Percentiles rank a stretch among this genome's conserved stretches.
These are phyloP conservation scores for Termitomyces heimii DNA, from an alignment of 768 basidiomycete genomes.

Conservation along the genomic window DNA sequence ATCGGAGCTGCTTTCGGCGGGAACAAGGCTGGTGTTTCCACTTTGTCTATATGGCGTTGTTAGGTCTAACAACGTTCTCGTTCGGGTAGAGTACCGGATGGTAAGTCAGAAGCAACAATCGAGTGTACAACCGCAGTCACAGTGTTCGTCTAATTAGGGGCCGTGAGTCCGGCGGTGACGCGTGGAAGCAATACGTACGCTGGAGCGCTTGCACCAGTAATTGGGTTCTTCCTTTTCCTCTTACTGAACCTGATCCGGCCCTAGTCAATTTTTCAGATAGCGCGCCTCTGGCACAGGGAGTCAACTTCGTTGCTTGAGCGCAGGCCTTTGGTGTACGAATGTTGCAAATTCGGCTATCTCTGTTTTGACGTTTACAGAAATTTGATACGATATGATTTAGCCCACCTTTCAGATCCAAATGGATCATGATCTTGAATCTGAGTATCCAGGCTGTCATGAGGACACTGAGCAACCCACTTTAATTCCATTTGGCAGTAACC, in stretches of 20 bases:
- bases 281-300: constrained; percentile 90
- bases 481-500: constrained; percentile 18
- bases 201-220: constrained; percentile 83
- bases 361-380: not conserved
- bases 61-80: constrained; percentile 12
- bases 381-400: constrained; percentile 2
- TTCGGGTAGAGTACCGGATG: constrained; percentile 70
- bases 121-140: not conserved
- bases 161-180: constrained; percentile 93
- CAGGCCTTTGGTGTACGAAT: not conserved
- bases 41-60: constrained; percentile 14
- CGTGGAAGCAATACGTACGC: constrained; percentile 97
- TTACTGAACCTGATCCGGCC: not conserved
- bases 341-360: constrained; percentile 6
- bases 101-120: constrained; percentile 33
- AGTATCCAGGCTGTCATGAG: constrained; percentile 5
- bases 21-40: constrained; percentile 60
- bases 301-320: constrained; percentile 60
- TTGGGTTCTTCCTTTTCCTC: constrained; percentile 8
- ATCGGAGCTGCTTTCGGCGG: constrained; percentile 88
- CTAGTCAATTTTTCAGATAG: constrained; percentile 85
- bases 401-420: not conserved
- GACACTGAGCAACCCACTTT: constrained; percentile 7
- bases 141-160: constrained; percentile 49
- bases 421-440: constrained; percentile 4